Base-by-base conservation (phyloP, 1,284 basidiomycete species). In the Trametes pubescens region DNA sequence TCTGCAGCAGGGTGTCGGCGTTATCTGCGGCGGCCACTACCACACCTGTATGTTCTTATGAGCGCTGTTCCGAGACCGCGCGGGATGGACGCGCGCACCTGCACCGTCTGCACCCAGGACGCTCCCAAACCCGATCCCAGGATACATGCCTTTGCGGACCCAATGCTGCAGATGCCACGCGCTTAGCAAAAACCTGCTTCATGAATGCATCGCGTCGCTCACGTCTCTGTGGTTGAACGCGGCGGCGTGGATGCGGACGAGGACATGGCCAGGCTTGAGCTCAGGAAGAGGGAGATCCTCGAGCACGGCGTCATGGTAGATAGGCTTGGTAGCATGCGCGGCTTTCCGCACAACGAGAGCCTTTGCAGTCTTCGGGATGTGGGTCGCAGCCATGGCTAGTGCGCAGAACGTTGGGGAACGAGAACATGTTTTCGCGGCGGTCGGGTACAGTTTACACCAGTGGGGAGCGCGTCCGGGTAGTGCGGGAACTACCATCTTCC, bases 181-280 rank as follows among this genome's bases (percentile, higher is more conserved):
- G 26, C 5, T 48, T 10, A 47, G 22, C 47, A 11, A 8, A 10
- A 8, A 14, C 2, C 22, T 8, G 11, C 5, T 10, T 6, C 6
- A 26, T 26, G 14, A 29, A 4, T 2, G 16, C 13, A 18, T 51
- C 47, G 44, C 18, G 35, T 38, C 21, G 59, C 85, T 62, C 69
- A 94, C 92, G 73, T 94, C 93, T 71, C 90, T 81, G 67, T 89
- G 90, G 74, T 95, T 95, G 79, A 92, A 92, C n/a, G 84, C 86
- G 0, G 84, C 90, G 10, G 92, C 91, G 18, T 78, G 78, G 51
- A 92, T 84, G 73, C 83, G 85, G 18, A 93, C 87, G 3, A 93
- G 78, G 1, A 93, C 74, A 72, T 92, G 79, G 1, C 84, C 87
- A 0, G 75, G 65, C 65, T 84, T 79, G 58, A 90, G 79, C n/a